Percentiles rank a stretch among this genome's conserved stretches.
phyloP scores from a whole-genome alignment of 257 asterid genomes.

The Ilex asprella region DNA sequence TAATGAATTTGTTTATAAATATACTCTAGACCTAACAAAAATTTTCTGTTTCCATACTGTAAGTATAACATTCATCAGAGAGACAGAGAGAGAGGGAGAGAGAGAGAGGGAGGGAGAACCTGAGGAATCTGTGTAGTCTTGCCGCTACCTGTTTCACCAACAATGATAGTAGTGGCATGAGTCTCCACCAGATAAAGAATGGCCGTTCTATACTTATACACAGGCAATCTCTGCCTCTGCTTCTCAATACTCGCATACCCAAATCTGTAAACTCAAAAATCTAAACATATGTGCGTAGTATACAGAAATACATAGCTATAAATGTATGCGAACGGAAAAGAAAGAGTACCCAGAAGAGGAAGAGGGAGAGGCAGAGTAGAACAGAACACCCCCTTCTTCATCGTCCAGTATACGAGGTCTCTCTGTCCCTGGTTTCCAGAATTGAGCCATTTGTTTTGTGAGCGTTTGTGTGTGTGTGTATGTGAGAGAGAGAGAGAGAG shows the following conservation, averaged over 20 bases:
- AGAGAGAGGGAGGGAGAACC: conserved; percentile 25
- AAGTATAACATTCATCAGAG: too few species aligned
- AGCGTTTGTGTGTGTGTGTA: too few species aligned
- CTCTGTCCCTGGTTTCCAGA: conserved; percentile 94
- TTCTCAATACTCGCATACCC: conserved; percentile 55
- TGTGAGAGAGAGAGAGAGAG: too few species aligned
- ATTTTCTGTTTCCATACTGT: too few species aligned
- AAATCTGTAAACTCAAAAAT: conserved; percentile 28
- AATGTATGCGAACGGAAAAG: not conserved
- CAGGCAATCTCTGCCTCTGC: conserved; percentile 79
- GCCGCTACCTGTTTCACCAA: conserved; percentile 97
- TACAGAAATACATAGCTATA: not conserved
- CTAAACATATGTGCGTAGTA: not conserved
- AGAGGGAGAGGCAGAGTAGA: conserved; percentile 47
- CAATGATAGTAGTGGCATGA: conserved; percentile 81
- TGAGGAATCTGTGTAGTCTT: conserved; percentile 98
- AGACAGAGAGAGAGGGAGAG: not conserved
- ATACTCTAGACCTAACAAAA: too few species aligned
- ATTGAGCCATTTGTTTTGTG: conserved; percentile 39
- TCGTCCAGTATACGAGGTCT: conserved; percentile 79
- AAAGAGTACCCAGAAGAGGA: conserved; percentile 65
- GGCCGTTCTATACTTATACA: conserved; percentile 58
- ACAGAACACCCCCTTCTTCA: conserved; percentile 89
- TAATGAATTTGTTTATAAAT: too few species aligned
- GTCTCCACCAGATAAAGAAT: conserved; percentile 77